Evolutionary conservation across 768 basidiomycete species (phyloP).

Genomic region (Asterophora parasitica): DNA sequence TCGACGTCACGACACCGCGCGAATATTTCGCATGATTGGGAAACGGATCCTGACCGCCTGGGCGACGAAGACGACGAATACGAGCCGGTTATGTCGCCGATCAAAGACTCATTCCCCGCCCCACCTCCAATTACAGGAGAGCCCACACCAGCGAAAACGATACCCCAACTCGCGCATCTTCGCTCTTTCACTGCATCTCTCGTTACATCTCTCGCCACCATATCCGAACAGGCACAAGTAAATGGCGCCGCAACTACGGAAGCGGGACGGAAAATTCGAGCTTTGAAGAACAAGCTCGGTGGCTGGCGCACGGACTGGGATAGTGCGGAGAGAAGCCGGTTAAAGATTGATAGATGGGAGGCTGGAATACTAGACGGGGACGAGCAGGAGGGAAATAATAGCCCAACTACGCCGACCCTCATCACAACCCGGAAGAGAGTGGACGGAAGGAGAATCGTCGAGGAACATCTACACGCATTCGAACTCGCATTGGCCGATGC

Average conservation of each 20-base stretch:
- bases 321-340: conserved; percentile 74
- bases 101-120: conserved; percentile 54
- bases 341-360: conserved; percentile 80
- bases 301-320: conserved; percentile 82
- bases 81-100: conserved; percentile 43
- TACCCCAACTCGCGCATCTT: conserved; percentile 65
- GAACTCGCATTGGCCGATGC: conserved; percentile 70
- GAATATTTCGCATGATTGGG: conserved; percentile 49
- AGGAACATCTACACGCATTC: conserved; percentile 75
- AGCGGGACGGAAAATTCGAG: conserved; percentile 81
- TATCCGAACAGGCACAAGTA: conserved; percentile 87
- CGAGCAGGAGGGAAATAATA: conserved; percentile 21
- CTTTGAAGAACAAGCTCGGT: conserved; percentile 77
- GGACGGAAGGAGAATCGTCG: conserved; percentile 69
- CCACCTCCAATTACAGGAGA: conserved; percentile 45
- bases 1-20: conserved; percentile 21
- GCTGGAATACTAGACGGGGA: conserved; percentile 47
- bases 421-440: conserved; percentile 35
- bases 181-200: conserved; percentile 73
- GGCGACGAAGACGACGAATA: conserved; percentile 45
- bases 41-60: conserved; percentile 50
- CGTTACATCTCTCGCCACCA: conserved; percentile 65
- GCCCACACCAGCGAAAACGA: conserved; percentile 52
- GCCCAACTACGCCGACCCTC: conserved; percentile 26
- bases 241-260: conserved; percentile 83